phyloP scores from a whole-genome alignment of 1,284 basidiomycete species.

The Clitocybe nebularis region DNA sequence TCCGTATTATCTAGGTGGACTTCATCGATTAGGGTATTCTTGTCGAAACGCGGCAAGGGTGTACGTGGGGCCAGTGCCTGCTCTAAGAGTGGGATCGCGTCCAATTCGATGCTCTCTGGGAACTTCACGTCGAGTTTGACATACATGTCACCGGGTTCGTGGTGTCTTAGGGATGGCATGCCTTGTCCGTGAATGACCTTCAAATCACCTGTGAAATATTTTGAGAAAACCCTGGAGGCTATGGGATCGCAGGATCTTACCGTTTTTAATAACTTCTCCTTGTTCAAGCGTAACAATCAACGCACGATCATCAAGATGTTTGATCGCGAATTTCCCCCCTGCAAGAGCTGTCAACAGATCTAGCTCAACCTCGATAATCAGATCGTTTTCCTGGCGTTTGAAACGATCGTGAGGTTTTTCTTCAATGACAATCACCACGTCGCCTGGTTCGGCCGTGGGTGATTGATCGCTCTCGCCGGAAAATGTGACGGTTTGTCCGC shows the following conservation, averaged over 20 bases:
- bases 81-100: conserved; percentile 76
- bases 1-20: conserved; percentile 83
- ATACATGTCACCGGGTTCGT: conserved; percentile 94
- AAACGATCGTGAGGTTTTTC: conserved; percentile 93
- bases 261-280: conserved; percentile 93
- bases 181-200: conserved; percentile 95
- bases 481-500: conserved; percentile 95
- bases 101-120: conserved; percentile 78
- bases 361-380: conserved; percentile 84
- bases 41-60: conserved; percentile 65
- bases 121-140: conserved; percentile 88
- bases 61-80: conserved; percentile 81
- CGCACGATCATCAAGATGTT: conserved; percentile 91
- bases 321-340: conserved; percentile 89
- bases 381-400: conserved; percentile 91
- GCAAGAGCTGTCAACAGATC: conserved; percentile 93
- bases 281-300: conserved; percentile 83
- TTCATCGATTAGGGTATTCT: conserved; percentile 78
- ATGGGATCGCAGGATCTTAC: conserved; percentile 40
- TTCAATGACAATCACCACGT: conserved; percentile 96
- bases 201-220: conserved; percentile 58
- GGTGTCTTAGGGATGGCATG: conserved; percentile 98
- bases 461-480: conserved; percentile 95
- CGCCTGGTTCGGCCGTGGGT: conserved; percentile 87
- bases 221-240: conserved; percentile 9